These are phyloP conservation scores for Emmonsia crescens DNA, from an alignment of 2,329 filamentous ascomycete genomes.

Conservation along the genomic window DNA sequence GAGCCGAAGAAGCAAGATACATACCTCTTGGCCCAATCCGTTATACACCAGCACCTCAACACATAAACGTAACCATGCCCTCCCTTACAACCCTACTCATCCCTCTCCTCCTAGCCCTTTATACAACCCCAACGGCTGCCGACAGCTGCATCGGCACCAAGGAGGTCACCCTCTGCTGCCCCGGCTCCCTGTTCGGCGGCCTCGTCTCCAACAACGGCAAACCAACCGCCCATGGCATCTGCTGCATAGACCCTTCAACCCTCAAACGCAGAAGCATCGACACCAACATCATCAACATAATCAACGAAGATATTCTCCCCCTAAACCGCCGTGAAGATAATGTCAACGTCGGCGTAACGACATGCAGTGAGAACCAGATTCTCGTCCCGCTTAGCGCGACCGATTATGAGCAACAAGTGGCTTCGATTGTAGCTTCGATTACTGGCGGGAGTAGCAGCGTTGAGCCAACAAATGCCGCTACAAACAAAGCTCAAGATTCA, in stretches of 20 bases:
- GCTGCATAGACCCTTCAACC: neutral
- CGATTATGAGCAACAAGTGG: neutral
- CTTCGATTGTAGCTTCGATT: neutral
- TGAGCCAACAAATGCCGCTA: too few species aligned
- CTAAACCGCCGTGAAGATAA: neutral
- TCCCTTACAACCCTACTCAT: neutral
- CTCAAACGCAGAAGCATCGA: neutral
- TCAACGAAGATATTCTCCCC: neutral
- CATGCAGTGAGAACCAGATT: neutral
- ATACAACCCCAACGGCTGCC: neutral
- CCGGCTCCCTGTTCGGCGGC: neutral
- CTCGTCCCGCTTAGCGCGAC: neutral
- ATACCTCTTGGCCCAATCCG: too few species aligned
- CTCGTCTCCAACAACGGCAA: neutral
- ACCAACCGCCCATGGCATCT: neutral
- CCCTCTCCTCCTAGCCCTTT: neutral
- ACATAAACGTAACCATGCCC: neutral
- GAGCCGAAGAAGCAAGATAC: too few species aligned
- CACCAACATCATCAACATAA: neutral
- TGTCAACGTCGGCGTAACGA: neutral
- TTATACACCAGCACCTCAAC: neutral
- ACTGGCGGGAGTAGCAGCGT: neutral
- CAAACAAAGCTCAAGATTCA: neutral
- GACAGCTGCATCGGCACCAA: neutral
- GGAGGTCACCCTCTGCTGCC: neutral